Percentiles rank a stretch among this genome's conserved stretches.
These are phyloP conservation scores for Paracorniculantispora psalliotae DNA, from an alignment of 2,329 filamentous ascomycete genomes.

Conservation along the genomic window DNA sequence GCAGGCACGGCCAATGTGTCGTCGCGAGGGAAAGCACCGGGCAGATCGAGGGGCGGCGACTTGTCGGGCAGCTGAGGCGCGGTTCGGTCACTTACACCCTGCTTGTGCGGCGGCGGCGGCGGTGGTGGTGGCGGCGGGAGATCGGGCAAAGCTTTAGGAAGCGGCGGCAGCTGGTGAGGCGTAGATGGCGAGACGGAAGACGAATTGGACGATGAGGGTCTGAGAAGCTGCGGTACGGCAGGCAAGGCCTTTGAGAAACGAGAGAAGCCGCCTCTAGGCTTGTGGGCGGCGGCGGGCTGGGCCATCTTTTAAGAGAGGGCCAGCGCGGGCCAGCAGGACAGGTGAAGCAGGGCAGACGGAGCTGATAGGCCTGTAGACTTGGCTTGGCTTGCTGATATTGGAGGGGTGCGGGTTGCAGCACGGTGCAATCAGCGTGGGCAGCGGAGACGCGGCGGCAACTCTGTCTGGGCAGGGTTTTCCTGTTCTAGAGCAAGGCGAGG, in stretches of 20 bases:
- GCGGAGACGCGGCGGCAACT: neutral
- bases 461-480: neutral
- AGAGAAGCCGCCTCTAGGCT: conserved; percentile 40
- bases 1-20: conserved; percentile 14
- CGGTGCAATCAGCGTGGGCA: neutral
- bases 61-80: conserved; percentile 16
- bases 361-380: no score
- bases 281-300: conserved; percentile 21
- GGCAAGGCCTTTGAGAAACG: conserved; percentile 57
- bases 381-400: no score
- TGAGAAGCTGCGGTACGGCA: conserved; percentile 33
- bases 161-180: conserved; percentile 15
- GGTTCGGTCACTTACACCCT: no score
- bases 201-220: neutral
- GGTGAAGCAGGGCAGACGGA: no score
- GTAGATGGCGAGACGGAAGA: conserved; percentile 15
- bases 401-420: neutral
- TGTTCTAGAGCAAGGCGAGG: neutral
- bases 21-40: conserved; percentile 9
- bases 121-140: conserved; percentile 21
- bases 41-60: conserved; percentile 14
- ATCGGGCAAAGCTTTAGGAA: conserved; percentile 21
- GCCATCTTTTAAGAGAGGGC: conserved; percentile 11
- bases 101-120: conserved; percentile 21
- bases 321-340: neutral